phyloP scores from a whole-genome alignment of 1,284 basidiomycete genomes.

The Ustilago bromivora region DNA sequence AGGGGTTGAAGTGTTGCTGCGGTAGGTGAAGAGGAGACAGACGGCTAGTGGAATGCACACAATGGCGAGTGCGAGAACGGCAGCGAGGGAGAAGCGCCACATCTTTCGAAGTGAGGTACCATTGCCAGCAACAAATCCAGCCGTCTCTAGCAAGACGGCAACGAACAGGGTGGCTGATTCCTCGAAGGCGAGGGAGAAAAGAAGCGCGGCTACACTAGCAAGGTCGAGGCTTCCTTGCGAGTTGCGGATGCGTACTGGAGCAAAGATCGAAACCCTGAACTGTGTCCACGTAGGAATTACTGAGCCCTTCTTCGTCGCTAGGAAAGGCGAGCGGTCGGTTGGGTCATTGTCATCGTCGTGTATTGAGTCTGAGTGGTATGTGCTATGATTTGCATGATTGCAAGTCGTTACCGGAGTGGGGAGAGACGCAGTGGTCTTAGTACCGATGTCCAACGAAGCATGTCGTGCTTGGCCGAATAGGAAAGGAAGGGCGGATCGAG shows the following conservation, averaged over 20 bases:
- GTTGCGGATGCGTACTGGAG: slow-evolving; percentile 28
- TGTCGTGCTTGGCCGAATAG: slow-evolving; percentile 62
- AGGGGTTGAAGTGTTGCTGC: slow-evolving; percentile 38
- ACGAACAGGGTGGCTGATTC: slow-evolving; percentile 59
- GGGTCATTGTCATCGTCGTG: slow-evolving; percentile 37
- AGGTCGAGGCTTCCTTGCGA: slow-evolving; percentile 34
- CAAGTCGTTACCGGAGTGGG: slow-evolving; percentile 34
- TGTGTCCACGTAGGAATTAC: slow-evolving; percentile 22
- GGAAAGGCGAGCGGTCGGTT: slow-evolving; percentile 31
- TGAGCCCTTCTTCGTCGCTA: slow-evolving; percentile 29
- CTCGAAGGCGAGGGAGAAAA: slow-evolving; percentile 63
- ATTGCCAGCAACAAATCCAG: slow-evolving; percentile 34
- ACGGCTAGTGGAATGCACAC: slow-evolving; percentile 53
- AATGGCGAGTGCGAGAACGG: slow-evolving; percentile 32
- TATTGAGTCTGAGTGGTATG: slow-evolving; percentile 22
- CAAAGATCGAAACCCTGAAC: slow-evolving; percentile 26
- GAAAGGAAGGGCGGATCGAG: slow-evolving; percentile 53
- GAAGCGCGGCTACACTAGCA: slow-evolving; percentile 44
- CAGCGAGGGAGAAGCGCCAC: slow-evolving; percentile 48
- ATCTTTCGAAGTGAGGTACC: slow-evolving; percentile 31
- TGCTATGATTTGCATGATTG: not conserved
- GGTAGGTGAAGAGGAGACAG: slow-evolving; percentile 58
- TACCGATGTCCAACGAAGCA: slow-evolving; percentile 55
- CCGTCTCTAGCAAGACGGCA: slow-evolving; percentile 61
- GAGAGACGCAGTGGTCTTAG: slow-evolving; percentile 13